Percentiles rank a stretch among this genome's conserved stretches.
Evolutionary conservation across 371 early-diverging fungal genomes (phyloP).

Genomic region (Amoeboaphelidium protococcarum): DNA sequence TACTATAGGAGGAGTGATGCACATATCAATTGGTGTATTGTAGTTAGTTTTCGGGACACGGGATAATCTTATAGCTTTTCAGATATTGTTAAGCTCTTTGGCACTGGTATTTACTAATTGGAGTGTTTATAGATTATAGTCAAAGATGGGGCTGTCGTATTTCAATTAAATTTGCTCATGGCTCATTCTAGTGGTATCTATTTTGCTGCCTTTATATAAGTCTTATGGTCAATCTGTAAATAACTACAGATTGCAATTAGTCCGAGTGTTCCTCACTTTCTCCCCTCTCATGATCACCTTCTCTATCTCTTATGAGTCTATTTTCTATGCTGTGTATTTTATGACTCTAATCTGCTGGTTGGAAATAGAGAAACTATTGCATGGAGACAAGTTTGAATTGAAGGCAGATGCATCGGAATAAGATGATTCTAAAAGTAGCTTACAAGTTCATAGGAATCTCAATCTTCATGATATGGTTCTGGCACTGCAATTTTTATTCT

Average conservation of each 20-base stretch:
- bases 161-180: slow-evolving; percentile 39
- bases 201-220: slow-evolving; percentile 35
- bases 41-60: not conserved
- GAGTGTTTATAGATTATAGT: not conserved
- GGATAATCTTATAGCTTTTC: not conserved
- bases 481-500: slow-evolving; percentile 35
- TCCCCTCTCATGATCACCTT: slow-evolving; percentile 58
- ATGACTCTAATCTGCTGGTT: slow-evolving; percentile 48
- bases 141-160: slow-evolving; percentile 31
- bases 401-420: not conserved
- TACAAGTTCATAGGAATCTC: slow-evolving; percentile 3
- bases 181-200: slow-evolving; percentile 24
- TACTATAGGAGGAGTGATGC: not conserved
- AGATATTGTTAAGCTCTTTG: not conserved
- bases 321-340: slow-evolving; percentile 62
- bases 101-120: not conserved
- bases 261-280: slow-evolving; percentile 54
- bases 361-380: slow-evolving; percentile 29
- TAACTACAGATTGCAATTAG: slow-evolving; percentile 45
- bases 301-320: slow-evolving; percentile 59
- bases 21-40: not conserved
- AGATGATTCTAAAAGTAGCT: not conserved
- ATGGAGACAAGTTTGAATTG: not conserved
- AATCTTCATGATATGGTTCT: not conserved
- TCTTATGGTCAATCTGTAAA: slow-evolving; percentile 16